phyloP scores from a whole-genome alignment of 108 stramenopile species.

The Skeletonema costatum region DNA sequence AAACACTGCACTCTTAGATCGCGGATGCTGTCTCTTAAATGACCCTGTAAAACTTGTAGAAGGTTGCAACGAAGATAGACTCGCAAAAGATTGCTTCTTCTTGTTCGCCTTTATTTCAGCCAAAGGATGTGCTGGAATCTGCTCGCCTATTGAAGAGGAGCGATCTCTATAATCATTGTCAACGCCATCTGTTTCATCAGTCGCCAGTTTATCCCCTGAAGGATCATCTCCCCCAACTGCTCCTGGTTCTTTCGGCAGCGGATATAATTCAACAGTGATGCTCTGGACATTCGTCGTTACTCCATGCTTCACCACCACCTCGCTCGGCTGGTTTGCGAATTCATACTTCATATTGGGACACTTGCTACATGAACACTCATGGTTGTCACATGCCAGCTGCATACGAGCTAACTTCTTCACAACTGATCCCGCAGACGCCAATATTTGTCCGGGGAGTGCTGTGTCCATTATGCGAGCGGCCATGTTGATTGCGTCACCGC shows the following conservation, averaged over 20 bases:
- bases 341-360: constrained; percentile 19
- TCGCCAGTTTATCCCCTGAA: not conserved
- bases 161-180: not conserved
- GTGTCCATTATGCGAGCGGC: constrained; percentile 33
- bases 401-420: constrained; percentile 7
- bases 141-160: not conserved
- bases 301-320: constrained; percentile 39
- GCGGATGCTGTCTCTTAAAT: not conserved
- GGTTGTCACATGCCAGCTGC: not conserved
- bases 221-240: not conserved
- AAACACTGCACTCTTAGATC: not conserved
- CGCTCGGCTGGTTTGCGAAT: constrained; percentile 16
- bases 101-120: not conserved
- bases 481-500: constrained; percentile 42
- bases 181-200: not conserved
- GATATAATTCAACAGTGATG: constrained; percentile 7
- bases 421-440: constrained; percentile 19
- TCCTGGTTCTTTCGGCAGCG: not conserved
- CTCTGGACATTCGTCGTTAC: constrained; percentile 40
- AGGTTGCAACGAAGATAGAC: constrained; percentile 14
- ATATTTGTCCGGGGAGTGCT: constrained; percentile 27
- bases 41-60: not conserved
- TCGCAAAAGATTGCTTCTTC: constrained; percentile 4
- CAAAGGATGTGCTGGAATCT: not conserved
- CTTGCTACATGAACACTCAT: not conserved